Base-by-base conservation (phyloP, 192 early-diverging fungal species). In the Diversispora eburnea region DNA sequence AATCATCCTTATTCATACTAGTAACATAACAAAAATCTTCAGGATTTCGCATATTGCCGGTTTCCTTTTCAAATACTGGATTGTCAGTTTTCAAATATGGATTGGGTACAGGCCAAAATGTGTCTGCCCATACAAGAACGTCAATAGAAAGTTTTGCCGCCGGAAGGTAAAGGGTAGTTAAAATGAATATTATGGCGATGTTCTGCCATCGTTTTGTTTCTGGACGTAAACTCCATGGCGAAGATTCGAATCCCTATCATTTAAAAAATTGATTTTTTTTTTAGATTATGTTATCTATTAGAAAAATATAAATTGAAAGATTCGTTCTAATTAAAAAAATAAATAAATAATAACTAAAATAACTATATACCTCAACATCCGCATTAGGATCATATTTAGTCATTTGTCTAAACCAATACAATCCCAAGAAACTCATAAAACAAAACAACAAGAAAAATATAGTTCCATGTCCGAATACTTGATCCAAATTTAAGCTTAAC, bases 1-100 rank as follows among this genome's bases (percentile, higher is more conserved):
- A 61, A n/a, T 77, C 80, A 67, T 77, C 71, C 7, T 79, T 79
- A 41, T 77, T 78, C 80, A 82, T 82, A 9, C 77, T 77, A 9
- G 80, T 82, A 13, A 82, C 80, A 55, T 79, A 82, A 42, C 80
- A 82, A 67, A 82, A 82, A 46, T 82, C 80, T 0, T 56, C 46
- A 3, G 76, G 76, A 42, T 41, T 39, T 6, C 80, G 75, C 41
- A 74, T 78, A 48, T 19, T 43, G 13, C n/a, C 49, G 3, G 74
- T 75, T 12, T 65, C 77, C 47, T 46, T 71, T n/a, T 63, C 41
- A 17, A 82, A 69, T 9, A 41, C 73, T 3, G 80, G 80, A 33
- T 67, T 72, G 39, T 81, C 80, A 10, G 42, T 22, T 25, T 49
- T 63, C 10, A 43, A 65, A 65, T 81, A 81, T 33, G 80, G 80